A percentile compares a stretch with the other conserved stretches of the same genome.
Evolutionary conservation across 148 eudicot genomes (phyloP).

Genomic region (Spergularia bocconei): DNA sequence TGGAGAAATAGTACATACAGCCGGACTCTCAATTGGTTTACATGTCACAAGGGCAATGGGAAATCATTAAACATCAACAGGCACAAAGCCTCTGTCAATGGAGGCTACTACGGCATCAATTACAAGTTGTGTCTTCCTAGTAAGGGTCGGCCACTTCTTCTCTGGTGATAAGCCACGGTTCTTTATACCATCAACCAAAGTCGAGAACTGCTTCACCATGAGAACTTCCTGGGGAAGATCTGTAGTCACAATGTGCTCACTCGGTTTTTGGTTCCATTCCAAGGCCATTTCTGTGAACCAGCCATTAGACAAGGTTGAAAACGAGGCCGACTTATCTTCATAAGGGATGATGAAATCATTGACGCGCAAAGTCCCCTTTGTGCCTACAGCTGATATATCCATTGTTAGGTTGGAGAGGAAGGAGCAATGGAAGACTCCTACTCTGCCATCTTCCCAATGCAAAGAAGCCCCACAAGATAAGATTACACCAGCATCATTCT

Average conservation of each 20-base stretch:
- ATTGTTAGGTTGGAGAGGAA: slow-evolving; percentile 51
- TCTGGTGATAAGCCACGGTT: slow-evolving; percentile 33
- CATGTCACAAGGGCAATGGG: too few species aligned
- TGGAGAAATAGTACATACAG: too few species aligned
- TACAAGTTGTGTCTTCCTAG: slow-evolving; percentile 54
- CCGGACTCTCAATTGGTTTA: too few species aligned
- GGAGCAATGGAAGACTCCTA: slow-evolving; percentile 56
- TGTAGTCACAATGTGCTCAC: slow-evolving; percentile 30
- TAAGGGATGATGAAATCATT: slow-evolving; percentile 42
- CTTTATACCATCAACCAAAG: slow-evolving; percentile 40
- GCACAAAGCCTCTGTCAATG: slow-evolving; percentile 41
- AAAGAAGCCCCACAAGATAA: slow-evolving; percentile 59
- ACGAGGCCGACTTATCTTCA: slow-evolving; percentile 33
- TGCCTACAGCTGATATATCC: slow-evolving; percentile 46
- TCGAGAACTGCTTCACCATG: slow-evolving; percentile 52
- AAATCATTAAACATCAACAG: slow-evolving; percentile 30
- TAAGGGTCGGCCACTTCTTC: slow-evolving; percentile 43
- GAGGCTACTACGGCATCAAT: slow-evolving; percentile 54
- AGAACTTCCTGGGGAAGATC: slow-evolving; percentile 57
- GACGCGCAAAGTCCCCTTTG: slow-evolving; percentile 45
- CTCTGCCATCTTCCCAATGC: slow-evolving; percentile 51
- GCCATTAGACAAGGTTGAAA: slow-evolving; percentile 29
- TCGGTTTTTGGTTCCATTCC: slow-evolving; percentile 39
- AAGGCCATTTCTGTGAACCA: slow-evolving; percentile 30
- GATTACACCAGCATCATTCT: slow-evolving; percentile 47